Conservation (phyloP, 495 filamentous ascomycete genomes). For the Hyaloscypha bicolor region DNA sequence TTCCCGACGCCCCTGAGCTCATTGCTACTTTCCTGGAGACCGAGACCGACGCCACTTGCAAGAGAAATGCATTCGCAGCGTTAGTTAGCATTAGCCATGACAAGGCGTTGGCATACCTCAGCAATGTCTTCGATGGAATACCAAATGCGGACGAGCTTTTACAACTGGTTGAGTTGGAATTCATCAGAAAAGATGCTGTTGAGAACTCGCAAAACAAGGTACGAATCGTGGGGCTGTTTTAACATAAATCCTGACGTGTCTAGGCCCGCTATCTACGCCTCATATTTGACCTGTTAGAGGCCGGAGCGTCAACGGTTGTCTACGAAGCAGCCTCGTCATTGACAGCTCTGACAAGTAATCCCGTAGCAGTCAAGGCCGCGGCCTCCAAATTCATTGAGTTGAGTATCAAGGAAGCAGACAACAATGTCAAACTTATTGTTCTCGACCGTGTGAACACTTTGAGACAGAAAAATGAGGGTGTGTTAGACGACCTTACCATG, state of each 20-base stretch:
- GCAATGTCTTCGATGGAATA: slow-evolving; percentile 89
- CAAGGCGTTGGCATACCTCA: slow-evolving; percentile 87
- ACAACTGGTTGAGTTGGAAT: slow-evolving; percentile 92
- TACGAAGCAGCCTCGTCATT: slow-evolving; percentile 99
- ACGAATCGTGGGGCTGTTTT: slow-evolving; percentile 38
- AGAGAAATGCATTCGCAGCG: slow-evolving; percentile 95
- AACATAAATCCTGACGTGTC: slow-evolving; percentile 28
- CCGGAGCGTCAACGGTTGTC: slow-evolving; percentile 88
- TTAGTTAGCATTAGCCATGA: slow-evolving; percentile 90
- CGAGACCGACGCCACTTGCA: slow-evolving; percentile 95
- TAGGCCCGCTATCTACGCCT: slow-evolving; percentile 88
- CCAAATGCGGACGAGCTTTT: slow-evolving; percentile 92
- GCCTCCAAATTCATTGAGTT: slow-evolving; percentile 96
- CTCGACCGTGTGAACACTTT: slow-evolving; percentile 93
- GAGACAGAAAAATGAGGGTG: slow-evolving; percentile 86
- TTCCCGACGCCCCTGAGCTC: slow-evolving; percentile 94
- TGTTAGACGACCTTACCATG: slow-evolving; percentile 96
- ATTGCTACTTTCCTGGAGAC: slow-evolving; percentile 86
- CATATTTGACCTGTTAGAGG: slow-evolving; percentile 96
- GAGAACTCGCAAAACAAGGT: slow-evolving; percentile 94
- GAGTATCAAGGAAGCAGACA: slow-evolving; percentile 94
- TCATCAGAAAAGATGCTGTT: slow-evolving; percentile 96
- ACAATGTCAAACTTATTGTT: slow-evolving; percentile 98
- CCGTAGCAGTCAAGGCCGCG: slow-evolving; percentile 96
- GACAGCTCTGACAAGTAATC: slow-evolving; percentile 91